These are phyloP conservation scores for Metarhizium robertsii DNA, from an alignment of 2,329 filamentous ascomycete species.

Conservation along the genomic window DNA sequence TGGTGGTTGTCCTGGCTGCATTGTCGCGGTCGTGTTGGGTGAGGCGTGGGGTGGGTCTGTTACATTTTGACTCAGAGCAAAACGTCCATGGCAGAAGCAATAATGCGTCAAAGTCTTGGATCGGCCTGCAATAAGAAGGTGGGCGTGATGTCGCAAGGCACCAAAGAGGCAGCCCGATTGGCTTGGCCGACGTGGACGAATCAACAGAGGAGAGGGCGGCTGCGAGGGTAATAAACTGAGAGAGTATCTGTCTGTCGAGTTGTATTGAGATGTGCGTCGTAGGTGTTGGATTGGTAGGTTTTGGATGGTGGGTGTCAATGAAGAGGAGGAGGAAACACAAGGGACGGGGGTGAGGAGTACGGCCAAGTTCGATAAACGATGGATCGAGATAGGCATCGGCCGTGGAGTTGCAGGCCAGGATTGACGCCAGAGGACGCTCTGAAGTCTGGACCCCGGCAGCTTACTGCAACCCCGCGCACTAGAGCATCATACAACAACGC, in stretches of 20 bases:
- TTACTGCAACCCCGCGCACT: too few species aligned
- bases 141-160: not conserved
- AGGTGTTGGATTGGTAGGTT: not conserved
- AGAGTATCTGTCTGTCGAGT: not conserved
- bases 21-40: constrained; percentile 22
- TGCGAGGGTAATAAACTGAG: not conserved
- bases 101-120: not conserved
- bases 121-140: not conserved
- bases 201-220: not conserved
- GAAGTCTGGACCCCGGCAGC: too few species aligned
- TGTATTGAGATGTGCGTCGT: not conserved
- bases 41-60: constrained; percentile 16
- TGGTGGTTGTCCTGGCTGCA: constrained; percentile 32
- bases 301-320: not conserved
- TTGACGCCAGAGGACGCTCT: too few species aligned
- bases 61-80: constrained; percentile 31
- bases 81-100: not conserved
- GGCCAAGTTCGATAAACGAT: too few species aligned
- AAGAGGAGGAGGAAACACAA: not conserved
- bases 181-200: not conserved
- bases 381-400: too few species aligned
- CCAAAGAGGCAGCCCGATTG: not conserved
- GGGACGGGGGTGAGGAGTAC: not conserved
- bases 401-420: too few species aligned
- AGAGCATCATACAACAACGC: too few species aligned